phyloP scores from a whole-genome alignment of 2,329 filamentous ascomycete species.

The Beauveria brongniartii region DNA sequence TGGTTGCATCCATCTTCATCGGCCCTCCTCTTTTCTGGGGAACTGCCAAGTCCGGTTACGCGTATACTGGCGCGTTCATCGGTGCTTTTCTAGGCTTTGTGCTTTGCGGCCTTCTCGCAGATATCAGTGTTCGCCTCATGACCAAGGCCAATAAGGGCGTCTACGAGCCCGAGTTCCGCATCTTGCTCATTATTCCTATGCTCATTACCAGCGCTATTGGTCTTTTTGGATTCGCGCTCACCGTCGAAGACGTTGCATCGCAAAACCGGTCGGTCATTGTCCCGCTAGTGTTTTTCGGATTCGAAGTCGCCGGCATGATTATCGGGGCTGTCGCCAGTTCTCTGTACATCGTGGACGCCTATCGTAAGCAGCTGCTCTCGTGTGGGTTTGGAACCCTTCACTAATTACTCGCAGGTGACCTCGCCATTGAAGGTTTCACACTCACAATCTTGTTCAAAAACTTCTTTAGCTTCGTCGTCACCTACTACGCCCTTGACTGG shows the following conservation, averaged over 20 bases:
- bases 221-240: conserved; percentile 77
- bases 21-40: conserved; percentile 74
- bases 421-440: conserved; percentile 82
- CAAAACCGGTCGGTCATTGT: conserved; percentile 60
- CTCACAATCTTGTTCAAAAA: conserved; percentile 92
- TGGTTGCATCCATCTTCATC: conserved; percentile 75
- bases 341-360: conserved; percentile 87
- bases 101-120: conserved; percentile 65
- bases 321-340: conserved; percentile 80
- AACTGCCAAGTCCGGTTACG: conserved; percentile 74
- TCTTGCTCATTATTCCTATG: conserved; percentile 76
- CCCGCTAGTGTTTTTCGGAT: conserved; percentile 73
- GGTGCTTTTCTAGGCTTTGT: conserved; percentile 72
- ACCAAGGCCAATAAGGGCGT: conserved; percentile 69
- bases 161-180: conserved; percentile 87
- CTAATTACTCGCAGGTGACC: conserved; percentile 46
- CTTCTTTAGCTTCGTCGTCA: conserved; percentile 80
- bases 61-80: conserved; percentile 78
- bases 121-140: conserved; percentile 62
- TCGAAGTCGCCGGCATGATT: conserved; percentile 85
- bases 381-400: neutral
- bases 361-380: conserved; percentile 52
- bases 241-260: conserved; percentile 48
- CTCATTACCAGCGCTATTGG: conserved; percentile 69
- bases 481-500: conserved; percentile 81